Base-by-base conservation (phyloP, 768 basidiomycete species). In the Termitomyces sp. region DNA sequence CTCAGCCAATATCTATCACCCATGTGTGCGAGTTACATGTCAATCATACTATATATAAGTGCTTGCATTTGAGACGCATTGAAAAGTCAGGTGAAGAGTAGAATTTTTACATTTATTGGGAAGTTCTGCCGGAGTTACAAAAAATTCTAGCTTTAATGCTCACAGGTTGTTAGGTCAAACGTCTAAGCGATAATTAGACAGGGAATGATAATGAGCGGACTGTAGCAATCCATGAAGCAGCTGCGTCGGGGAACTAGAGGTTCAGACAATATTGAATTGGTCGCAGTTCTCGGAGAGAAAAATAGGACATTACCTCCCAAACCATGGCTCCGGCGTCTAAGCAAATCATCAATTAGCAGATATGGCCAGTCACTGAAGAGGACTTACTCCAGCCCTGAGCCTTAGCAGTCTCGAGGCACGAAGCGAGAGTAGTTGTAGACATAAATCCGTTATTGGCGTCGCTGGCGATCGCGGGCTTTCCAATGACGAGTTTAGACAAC, bases 401-500 rank as follows among this genome's bases (percentile, higher is more conserved):
- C 61, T 83, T 80, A 0, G 86, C 90, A 68, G 84, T 73, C 18
- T 75, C 63, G 31, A 90, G 72, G 65, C 90, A 92, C 2, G 69
- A 68, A 0, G 84, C 79, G 20, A 92, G 74, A 16, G 79, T 80
- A 2, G 76, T 68, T 1, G 86, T 75, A 34, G 71, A 73, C 62
- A 92, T 84, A 70, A 80, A 90, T 7, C 86, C 84, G 60, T 81
- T 87, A 59, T 59, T 77, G 3, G 86, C 84, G 53, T 84, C 82
- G 8, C 71, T 63, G 0, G 75, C 55, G 13, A 67, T 72, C 1
- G 82, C 84, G 1, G 88, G 88, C 69, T 92, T 92, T 4, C 88
- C 88, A 64, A 92, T 87, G 59, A 90, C 82, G 50, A 90, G 74
- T 70, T 92, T 90, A 67, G 79, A 68, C 46, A 83, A 64, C 2